Conservation (phyloP, 345 rosid genomes). For the Euphorbia peplus region DNA sequence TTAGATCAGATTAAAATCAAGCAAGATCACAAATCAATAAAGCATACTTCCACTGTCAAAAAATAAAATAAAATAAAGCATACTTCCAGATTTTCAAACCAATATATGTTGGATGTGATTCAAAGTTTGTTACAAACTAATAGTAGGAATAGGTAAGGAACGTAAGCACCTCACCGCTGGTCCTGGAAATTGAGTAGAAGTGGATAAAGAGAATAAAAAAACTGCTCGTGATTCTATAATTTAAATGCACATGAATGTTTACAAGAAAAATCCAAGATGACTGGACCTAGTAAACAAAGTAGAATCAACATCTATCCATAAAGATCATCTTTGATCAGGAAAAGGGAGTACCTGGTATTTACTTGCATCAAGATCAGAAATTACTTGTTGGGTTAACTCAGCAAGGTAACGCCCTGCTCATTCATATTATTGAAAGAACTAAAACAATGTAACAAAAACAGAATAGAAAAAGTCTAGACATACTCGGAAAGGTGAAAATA, state of each 20-base stretch:
- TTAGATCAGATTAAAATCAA: no score
- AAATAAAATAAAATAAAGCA: no score
- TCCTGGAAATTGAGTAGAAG: no score
- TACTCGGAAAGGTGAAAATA: background rate
- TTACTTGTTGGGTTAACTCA: conserved; percentile 90
- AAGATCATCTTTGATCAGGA: background rate
- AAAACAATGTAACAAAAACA: background rate
- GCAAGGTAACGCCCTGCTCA: conserved; percentile 88
- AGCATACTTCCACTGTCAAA: no score
- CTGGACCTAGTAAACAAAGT: background rate
- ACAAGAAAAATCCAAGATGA: background rate
- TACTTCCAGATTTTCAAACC: no score
- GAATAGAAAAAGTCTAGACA: background rate
- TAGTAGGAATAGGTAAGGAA: no score
- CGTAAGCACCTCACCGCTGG: no score
- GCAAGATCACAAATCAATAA: no score
- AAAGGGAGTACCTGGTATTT: conserved; percentile 77
- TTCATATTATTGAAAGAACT: background rate
- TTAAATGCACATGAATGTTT: background rate
- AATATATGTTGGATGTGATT: no score
- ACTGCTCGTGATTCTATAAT: background rate
- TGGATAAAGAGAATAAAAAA: background rate
- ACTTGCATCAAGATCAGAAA: conserved; percentile 87
- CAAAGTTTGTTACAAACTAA: no score
- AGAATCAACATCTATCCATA: background rate